Conservation (phyloP, 2,329 filamentous ascomycete species). For the Bipolaris victoriae region DNA sequence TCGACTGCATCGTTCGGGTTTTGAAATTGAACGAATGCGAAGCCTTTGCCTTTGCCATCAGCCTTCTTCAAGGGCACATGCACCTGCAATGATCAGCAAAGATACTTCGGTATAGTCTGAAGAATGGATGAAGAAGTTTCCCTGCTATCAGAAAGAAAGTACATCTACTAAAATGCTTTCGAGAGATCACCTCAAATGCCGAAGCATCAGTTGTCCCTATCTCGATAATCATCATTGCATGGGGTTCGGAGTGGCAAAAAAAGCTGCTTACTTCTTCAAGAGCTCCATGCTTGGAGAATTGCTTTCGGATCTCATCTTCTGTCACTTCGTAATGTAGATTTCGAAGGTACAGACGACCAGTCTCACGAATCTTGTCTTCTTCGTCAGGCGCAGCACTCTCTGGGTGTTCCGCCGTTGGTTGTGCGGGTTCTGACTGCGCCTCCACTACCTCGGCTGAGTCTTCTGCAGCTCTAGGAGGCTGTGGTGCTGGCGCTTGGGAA, state of each 20-base stretch:
- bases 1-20: slow-evolving; percentile 74
- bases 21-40: slow-evolving; percentile 82
- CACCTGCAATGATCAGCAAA: slow-evolving; percentile 64
- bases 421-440: slow-evolving; percentile 16
- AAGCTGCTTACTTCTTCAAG: slow-evolving; percentile 80
- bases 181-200: slow-evolving; percentile 87
- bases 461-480: slow-evolving; percentile 19
- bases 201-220: slow-evolving; percentile 99
- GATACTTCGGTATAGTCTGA: neutral
- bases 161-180: slow-evolving; percentile 99
- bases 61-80: slow-evolving; percentile 78
- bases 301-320: slow-evolving; percentile 74
- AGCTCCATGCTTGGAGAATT: slow-evolving; percentile 75
- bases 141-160: slow-evolving; percentile 78
- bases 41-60: slow-evolving; percentile 81
- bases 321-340: slow-evolving; percentile 84
- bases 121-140: slow-evolving; percentile 4
- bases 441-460: slow-evolving; percentile 9
- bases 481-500: slow-evolving; percentile 2
- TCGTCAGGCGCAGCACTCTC: slow-evolving; percentile 50
- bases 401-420: slow-evolving; percentile 42
- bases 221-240: slow-evolving; percentile 85
- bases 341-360: slow-evolving; percentile 81
- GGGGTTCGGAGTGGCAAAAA: slow-evolving; percentile 22
- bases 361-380: slow-evolving; percentile 70